A percentile compares a stretch with the other conserved stretches of the same genome.
phyloP scores from a whole-genome alignment of 768 basidiomycete species.

The Galerina sulciceps region DNA sequence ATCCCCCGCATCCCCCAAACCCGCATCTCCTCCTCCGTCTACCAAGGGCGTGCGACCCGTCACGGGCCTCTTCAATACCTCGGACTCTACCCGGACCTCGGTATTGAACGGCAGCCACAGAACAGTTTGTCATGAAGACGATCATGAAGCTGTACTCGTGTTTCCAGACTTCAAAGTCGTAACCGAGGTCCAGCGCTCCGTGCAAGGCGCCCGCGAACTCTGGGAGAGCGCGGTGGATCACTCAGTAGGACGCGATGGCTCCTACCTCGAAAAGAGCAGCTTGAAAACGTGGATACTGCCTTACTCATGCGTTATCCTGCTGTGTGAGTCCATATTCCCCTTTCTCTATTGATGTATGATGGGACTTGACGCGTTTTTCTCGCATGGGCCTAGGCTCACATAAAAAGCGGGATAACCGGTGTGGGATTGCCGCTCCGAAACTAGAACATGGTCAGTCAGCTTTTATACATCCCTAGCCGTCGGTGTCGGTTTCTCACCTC shows the following conservation, averaged over 20 bases:
- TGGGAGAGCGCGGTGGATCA: constrained; percentile 71
- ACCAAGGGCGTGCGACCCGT: constrained; percentile 37
- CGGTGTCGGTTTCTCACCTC: constrained; percentile 10
- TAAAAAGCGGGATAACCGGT: constrained; percentile 90
- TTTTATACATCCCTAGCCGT: constrained; percentile 23
- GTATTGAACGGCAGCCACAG: constrained; percentile 86
- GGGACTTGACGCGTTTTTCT: constrained; percentile 19
- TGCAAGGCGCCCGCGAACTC: constrained; percentile 69
- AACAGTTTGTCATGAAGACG: constrained; percentile 66
- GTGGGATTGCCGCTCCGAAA: constrained; percentile 84
- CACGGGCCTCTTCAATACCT: constrained; percentile 61
- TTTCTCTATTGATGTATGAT: constrained; percentile 4
- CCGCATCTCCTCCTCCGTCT: constrained; percentile 28
- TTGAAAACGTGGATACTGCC: constrained; percentile 82
- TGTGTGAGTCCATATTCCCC: constrained; percentile 64
- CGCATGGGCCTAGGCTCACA: constrained; percentile 73
- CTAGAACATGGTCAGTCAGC: constrained; percentile 68
- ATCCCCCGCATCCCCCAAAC: constrained; percentile 17
- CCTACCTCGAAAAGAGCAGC: constrained; percentile 42
- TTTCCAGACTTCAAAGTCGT: constrained; percentile 93
- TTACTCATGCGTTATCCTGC: constrained; percentile 86
- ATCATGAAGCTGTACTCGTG: constrained; percentile 80
- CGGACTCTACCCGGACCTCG: constrained; percentile 60
- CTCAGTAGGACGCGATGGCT: constrained; percentile 50
- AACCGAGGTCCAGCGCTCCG: constrained; percentile 66